Base-by-base conservation (phyloP, 495 filamentous ascomycete genomes). In the Hypoxylon intermedium region DNA sequence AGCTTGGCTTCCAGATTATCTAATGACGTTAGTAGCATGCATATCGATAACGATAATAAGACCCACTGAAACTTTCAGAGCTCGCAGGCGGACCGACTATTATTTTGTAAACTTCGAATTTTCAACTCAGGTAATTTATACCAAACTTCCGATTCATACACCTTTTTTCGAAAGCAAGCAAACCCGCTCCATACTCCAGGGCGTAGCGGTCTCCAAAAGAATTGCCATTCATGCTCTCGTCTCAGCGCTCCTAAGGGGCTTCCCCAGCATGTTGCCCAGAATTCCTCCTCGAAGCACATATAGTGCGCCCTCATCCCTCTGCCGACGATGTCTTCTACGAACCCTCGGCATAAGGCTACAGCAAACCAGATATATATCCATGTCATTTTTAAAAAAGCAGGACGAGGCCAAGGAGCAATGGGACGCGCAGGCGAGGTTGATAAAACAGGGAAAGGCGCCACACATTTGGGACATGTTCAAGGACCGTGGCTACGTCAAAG, bases 401-500 rank as follows among this genome's bases (percentile, higher is more conserved):
- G 71, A 75, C 15, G 79, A 83, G 13, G 87, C 85, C 0, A 73
- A 82, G 50, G 31, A 74, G 49, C 66, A 78, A 51, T 93, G 89
- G 89, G 68, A 82, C 20, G 53, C 58, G 38, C 72, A 75, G 38
- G 86, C 87, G 2, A 19, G 74, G 45, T 69, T 80, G 50, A 90
- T 93, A 58, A 67, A 81, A 57, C 71, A 75, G 0, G 90, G 90
- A 23, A 75, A 85, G 64, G 61, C 76, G 53, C 79, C 86, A 60
- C 83, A 83, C 61, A 86, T 91, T 60, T 84, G 86, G 63, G 77
- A 84, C 34, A 74, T 87, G 21, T 74, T 99, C 9, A 89, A 95
- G 67, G 88, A 92, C 60, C 81, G 94, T 66, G 92, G 90, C 1
- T 85, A 87, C 45, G 72, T 97, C 36, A 87, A 97, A 69, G 84